phyloP scores from a whole-genome alignment of 1,284 basidiomycete species.

The Fomitopsis betulina region DNA sequence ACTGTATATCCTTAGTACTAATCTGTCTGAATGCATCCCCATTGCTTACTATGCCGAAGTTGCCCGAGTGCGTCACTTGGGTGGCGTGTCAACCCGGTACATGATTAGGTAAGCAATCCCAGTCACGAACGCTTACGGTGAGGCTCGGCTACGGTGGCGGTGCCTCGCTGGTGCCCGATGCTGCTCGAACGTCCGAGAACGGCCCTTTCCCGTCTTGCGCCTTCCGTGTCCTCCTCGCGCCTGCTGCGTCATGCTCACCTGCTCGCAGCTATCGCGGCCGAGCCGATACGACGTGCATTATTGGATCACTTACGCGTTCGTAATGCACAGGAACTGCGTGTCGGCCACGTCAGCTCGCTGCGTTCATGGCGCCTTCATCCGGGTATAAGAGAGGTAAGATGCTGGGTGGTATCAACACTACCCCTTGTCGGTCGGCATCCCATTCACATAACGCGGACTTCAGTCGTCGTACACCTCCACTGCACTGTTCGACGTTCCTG shows the following conservation, averaged over 20 bases:
- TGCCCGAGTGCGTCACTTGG: neutral
- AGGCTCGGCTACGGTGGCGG: neutral
- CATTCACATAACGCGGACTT: neutral
- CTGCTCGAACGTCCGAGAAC: slow-evolving; percentile 3
- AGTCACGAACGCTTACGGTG: neutral
- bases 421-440: neutral
- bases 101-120: neutral
- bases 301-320: neutral
- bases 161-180: neutral
- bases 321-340: neutral
- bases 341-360: slow-evolving; percentile 7
- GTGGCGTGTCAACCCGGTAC: neutral
- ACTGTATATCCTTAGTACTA: neutral
- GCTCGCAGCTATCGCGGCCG: neutral
- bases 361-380: neutral
- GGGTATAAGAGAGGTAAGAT: neutral
- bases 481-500: neutral
- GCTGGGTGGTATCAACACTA: neutral
- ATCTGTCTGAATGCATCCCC: neutral
- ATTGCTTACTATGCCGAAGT: no score
- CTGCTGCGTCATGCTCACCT: neutral
- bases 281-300: neutral
- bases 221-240: neutral
- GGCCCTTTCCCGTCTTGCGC: neutral
- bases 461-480: neutral